Conservation (phyloP, 345 rosid genomes). For the Clarkia xantiana region DNA sequence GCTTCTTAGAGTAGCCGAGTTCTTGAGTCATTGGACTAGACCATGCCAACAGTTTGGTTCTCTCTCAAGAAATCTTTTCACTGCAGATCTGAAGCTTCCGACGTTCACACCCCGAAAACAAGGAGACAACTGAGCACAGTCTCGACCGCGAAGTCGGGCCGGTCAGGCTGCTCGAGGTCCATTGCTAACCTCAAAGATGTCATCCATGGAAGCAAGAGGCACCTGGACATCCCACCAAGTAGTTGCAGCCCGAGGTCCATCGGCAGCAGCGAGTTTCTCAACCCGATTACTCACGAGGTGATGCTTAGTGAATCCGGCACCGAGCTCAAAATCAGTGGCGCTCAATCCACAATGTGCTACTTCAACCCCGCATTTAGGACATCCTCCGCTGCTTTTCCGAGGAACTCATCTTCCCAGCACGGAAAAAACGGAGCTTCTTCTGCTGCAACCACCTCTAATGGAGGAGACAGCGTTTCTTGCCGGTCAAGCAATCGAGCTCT, state of each 20-base stretch:
- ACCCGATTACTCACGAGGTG: constrained; percentile 90
- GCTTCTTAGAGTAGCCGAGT: too few species aligned
- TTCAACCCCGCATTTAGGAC: constrained; percentile 47
- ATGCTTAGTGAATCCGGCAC: constrained; percentile 77
- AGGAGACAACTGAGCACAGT: constrained; percentile 38
- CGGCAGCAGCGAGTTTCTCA: constrained; percentile 93
- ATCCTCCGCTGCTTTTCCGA: constrained; percentile 20
- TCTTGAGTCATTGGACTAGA: too few species aligned
- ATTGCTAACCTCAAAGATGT: constrained; percentile 94
- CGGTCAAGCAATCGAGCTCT: constrained; percentile 37
- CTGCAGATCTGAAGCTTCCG: constrained; percentile 33
- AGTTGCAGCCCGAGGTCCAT: constrained; percentile 95
- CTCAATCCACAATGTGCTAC: constrained; percentile 76
- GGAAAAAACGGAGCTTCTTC: constrained; percentile 30
- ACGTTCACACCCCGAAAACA: constrained; percentile 27
- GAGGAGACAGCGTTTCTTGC: constrained; percentile 8
- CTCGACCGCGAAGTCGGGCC: constrained; percentile 51
- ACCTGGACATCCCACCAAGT: constrained; percentile 54
- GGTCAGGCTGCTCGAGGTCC: constrained; percentile 97
- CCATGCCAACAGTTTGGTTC: constrained; percentile 44
- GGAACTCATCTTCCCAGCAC: constrained; percentile 33
- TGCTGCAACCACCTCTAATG: constrained; percentile 13
- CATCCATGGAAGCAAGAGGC: constrained; percentile 93
- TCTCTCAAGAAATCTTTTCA: constrained; percentile 26
- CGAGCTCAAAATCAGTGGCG: constrained; percentile 84